Conservation (phyloP, 1,284 basidiomycete species). For the Ustilago crameri region DNA sequence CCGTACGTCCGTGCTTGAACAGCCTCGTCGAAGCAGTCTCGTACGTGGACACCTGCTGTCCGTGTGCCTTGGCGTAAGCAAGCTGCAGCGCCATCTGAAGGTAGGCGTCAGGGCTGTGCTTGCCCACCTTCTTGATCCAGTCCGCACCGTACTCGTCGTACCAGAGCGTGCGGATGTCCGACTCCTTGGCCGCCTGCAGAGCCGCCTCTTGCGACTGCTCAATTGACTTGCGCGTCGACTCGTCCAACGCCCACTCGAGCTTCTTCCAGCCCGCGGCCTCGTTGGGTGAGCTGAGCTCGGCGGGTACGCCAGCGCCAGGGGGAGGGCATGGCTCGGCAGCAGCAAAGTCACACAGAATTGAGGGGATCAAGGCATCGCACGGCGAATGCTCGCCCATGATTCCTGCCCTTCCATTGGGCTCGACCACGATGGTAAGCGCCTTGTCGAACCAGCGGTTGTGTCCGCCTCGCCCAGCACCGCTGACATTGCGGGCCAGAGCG, state of each 20-base stretch:
- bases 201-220: constrained; percentile 75
- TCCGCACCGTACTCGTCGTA: constrained; percentile 87
- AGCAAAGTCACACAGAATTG: constrained; percentile 87
- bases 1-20: constrained; percentile 90
- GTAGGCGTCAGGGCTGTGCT: constrained; percentile 86
- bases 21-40: constrained; percentile 93
- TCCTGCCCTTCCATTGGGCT: constrained; percentile 85
- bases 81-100: constrained; percentile 94
- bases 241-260: constrained; percentile 82
- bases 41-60: constrained; percentile 86
- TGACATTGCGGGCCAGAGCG: constrained; percentile 81
- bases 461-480: constrained; percentile 76
- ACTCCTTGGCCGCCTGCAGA: constrained; percentile 77
- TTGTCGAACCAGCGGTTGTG: constrained; percentile 95
- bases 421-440: constrained; percentile 82
- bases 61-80: constrained; percentile 85
- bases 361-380: constrained; percentile 89
- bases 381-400: constrained; percentile 93
- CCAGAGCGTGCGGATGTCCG: constrained; percentile 85
- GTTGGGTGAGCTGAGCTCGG: constrained; percentile 48
- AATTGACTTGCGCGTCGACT: constrained; percentile 74
- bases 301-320: constrained; percentile 44
- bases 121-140: constrained; percentile 88
- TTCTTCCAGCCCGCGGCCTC: constrained; percentile 73
- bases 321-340: constrained; percentile 72